Evolutionary conservation across 192 early-diverging fungal genomes (phyloP), one percentile per base, ranked within the genome.

Genomic region (Podila verticillata): DNA sequence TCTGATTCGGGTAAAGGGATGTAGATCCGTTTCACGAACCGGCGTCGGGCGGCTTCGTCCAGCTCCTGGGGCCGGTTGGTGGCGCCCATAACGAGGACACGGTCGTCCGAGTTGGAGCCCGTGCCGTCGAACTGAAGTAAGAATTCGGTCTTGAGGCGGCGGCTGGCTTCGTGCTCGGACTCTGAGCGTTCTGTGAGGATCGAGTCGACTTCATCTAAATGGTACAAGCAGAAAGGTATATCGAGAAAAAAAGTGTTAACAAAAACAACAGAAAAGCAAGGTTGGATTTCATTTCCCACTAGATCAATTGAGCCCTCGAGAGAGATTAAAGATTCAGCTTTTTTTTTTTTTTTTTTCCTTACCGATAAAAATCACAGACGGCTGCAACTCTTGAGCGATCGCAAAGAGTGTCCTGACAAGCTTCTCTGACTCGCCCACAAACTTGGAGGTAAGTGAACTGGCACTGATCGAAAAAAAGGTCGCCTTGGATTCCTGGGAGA

Each of bases 61-160:
- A 99, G 66, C 7, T 92, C 84, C 66, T 96, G 91, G 2, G 96
- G 96, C 22, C 97, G 85, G 80, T 98, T 99, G 5, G 98, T 99
- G 29, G 98, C 96, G 7, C 92, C 97, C 67, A 99, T 92, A 13
- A 98, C 91, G 1, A 98, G 88, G 2, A 96, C 86, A 3, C 89
- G 83, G 57, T 87, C 83, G n/a, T 73, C 66, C n/a, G 73, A 71
- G 56, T 74, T 74, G 17, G 71, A 94, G 2, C 91, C 93, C 61
- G 93, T 86, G 66, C 95, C 89, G 62, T 87, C 86, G 57, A 91
- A 87, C 68, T 91, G 89, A 30, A 95, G 88, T 59, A 96, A 70
- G 83, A 95, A 96, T 85, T 96, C 95, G 19, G 95, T 97, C 82
- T 97, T 97, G 58, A 97, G 91, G 47, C 95, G 82, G 20, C 95